Conservation (phyloP, 1,284 basidiomycete species). For the Cutaneotrichosporon dermatis region DNA sequence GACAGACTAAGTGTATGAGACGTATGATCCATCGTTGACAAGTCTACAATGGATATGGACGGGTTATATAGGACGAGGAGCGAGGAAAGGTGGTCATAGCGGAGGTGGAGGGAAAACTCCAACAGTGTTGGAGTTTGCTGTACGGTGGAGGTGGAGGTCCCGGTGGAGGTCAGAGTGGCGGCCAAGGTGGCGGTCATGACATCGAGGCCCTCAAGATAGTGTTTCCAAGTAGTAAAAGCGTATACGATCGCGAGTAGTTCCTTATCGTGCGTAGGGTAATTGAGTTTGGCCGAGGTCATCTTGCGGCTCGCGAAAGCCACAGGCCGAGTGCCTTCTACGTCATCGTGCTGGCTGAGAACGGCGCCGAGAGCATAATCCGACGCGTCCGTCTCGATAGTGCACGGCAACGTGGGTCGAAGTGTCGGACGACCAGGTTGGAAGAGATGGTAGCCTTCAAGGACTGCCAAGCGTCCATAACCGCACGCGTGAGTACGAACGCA, state of each 20-base stretch:
- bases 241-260: constrained; percentile 53
- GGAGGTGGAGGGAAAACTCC: too few species aligned
- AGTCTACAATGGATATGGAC: too few species aligned
- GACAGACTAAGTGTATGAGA: too few species aligned
- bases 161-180: too few species aligned
- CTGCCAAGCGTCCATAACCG: constrained; percentile 20
- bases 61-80: too few species aligned
- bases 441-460: constrained; percentile 32
- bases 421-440: constrained; percentile 41
- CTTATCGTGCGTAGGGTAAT: constrained; percentile 55
- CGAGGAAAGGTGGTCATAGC: too few species aligned
- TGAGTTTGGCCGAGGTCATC: constrained; percentile 45
- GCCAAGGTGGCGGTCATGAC: too few species aligned
- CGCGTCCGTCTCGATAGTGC: constrained; percentile 42
- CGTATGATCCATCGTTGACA: too few species aligned
- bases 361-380: constrained; percentile 37
- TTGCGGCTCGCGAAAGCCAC: constrained; percentile 45
- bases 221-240: constrained; percentile 48
- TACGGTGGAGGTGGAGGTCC: too few species aligned
- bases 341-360: constrained; percentile 33
- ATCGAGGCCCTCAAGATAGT: constrained; percentile 41
- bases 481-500: background rate
- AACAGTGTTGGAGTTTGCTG: too few species aligned
- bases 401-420: constrained; percentile 43
- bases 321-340: constrained; percentile 39